phyloP scores from a whole-genome alignment of 129 eudicot species.

The Centaurea solstitialis region DNA sequence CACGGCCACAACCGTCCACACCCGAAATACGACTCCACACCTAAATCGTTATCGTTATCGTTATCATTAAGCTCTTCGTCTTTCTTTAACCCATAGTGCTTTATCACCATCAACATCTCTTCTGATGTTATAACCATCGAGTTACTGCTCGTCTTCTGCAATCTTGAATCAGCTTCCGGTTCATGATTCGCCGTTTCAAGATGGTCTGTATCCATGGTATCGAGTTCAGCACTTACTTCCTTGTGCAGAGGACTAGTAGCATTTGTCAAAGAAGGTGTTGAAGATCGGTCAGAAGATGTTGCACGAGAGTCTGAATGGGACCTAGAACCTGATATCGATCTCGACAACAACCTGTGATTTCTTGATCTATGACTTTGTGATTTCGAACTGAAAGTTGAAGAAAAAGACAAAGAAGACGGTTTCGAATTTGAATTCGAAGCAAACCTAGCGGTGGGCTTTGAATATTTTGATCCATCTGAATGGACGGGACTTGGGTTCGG shows the following conservation, averaged over 20 bases:
- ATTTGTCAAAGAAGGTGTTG: slow-evolving; percentile 21
- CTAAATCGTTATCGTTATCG: neutral
- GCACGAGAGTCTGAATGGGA: slow-evolving; percentile 40
- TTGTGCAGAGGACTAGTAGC: slow-evolving; percentile 4
- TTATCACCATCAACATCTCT: slow-evolving; percentile 38
- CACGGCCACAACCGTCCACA: slow-evolving; percentile 61
- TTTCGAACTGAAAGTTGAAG: slow-evolving; percentile 28
- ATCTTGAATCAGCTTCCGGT: slow-evolving; percentile 17
- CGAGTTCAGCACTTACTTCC: neutral
- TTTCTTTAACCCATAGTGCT: slow-evolving; percentile 38
- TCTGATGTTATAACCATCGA: slow-evolving; percentile 33
- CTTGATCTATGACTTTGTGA: slow-evolving; percentile 8
- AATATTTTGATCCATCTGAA: slow-evolving; percentile 27
- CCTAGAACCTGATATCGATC: slow-evolving; percentile 24
- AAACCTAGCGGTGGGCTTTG: slow-evolving; percentile 29
- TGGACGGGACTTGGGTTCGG: slow-evolving; percentile 21
- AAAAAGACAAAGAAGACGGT: slow-evolving; percentile 16
- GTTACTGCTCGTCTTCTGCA: neutral
- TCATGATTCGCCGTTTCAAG: slow-evolving; percentile 9
- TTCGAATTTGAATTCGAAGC: slow-evolving; percentile 25
- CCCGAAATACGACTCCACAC: slow-evolving; percentile 41
- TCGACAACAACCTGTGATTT: slow-evolving; percentile 3
- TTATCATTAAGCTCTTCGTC: slow-evolving; percentile 28
- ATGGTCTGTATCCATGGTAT: neutral
- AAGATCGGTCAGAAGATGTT: slow-evolving; percentile 21